Base-by-base conservation (phyloP, 306 rosid genomes). In the Delonix regia region DNA sequence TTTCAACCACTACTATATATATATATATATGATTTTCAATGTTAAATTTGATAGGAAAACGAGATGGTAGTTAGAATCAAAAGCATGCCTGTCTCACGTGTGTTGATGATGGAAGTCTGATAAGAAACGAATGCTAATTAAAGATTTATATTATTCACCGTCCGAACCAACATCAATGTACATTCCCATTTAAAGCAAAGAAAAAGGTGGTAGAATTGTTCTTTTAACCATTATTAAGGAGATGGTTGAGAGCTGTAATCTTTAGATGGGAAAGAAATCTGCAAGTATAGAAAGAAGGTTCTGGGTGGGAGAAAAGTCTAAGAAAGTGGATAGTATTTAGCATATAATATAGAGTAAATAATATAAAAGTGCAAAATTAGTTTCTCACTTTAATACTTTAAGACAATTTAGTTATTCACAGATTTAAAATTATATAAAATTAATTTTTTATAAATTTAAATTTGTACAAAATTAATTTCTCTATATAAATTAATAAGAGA, bases 251-350 rank as follows among this genome's bases (percentile, higher is more conserved):
- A 85, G 86, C 82, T 79, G 15, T 64, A 88, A 77, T 64, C 59
- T 64, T 69, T 62, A 30, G 75, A 19, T 73, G 56, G 48, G 72
- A 74, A 64, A 60, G 41, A 68, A 77, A 21, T 52, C 84, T 75
- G 73, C 39, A 7, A 47, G 30, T 80, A 70, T 68, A 69, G 73
- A 81, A 82, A 80, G 76, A n/a, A 19, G 81, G 28, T 81, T 1
- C 51, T 51, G 39, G 67, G 78, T 71, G 88, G 81, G 45, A 77
- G n/a, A 87, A 87, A 93, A 90, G 90, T 84, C 77, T 53, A 80
- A 83, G 84, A 80, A 85, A 89, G 97, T 90, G 91, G 92, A 84
- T 48, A 64, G 64, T 71, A 78, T 80, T 70, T 47, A 42, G 79
- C 72, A 74, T 80, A 82, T 7, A 38, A 38, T 38, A 38, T 25